Evolutionary conservation across 768 basidiomycete genomes (phyloP).

Genomic region (Neoboletus magnificus): DNA sequence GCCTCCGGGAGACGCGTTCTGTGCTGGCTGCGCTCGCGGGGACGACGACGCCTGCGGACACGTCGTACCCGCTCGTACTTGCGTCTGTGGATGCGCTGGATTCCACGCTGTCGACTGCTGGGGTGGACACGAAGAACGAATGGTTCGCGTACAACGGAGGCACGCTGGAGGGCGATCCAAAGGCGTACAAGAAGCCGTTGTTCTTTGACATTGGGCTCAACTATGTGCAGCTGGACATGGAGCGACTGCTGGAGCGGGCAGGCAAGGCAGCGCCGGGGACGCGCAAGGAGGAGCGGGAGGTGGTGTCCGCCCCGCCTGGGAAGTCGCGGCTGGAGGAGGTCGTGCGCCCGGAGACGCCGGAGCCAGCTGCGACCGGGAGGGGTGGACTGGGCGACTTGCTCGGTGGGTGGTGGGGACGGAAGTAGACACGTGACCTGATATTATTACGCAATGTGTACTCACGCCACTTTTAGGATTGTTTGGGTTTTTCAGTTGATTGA

Average conservation of each 20-base stretch:
- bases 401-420: conserved; percentile 79
- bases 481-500: conserved; percentile 18
- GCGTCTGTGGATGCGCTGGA: conserved; percentile 53
- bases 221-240: conserved; percentile 86
- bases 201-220: conserved; percentile 96
- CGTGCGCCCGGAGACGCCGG: conserved; percentile 44
- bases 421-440: conserved; percentile 23
- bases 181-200: conserved; percentile 71
- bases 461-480: conserved; percentile 20
- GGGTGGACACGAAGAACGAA: conserved; percentile 57
- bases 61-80: conserved; percentile 53
- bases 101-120: conserved; percentile 42
- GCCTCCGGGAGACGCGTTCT: conserved; percentile 69
- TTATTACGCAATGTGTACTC: conserved; percentile 5
- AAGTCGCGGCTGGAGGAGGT: conserved; percentile 59
- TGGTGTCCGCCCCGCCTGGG: conserved; percentile 24
- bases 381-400: conserved; percentile 65
- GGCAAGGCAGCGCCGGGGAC: conserved; percentile 46
- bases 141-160: conserved; percentile 84
- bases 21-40: conserved; percentile 45
- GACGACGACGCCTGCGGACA: conserved; percentile 37
- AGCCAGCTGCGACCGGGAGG: conserved; percentile 39
- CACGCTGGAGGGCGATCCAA: conserved; percentile 39
- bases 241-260: conserved; percentile 63
- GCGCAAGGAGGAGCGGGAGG: conserved; percentile 16